A percentile compares a stretch with the other conserved stretches of the same genome.
Conservation (phyloP, 2,329 filamentous ascomycete genomes). For the Colletotrichum kahawae region DNA sequence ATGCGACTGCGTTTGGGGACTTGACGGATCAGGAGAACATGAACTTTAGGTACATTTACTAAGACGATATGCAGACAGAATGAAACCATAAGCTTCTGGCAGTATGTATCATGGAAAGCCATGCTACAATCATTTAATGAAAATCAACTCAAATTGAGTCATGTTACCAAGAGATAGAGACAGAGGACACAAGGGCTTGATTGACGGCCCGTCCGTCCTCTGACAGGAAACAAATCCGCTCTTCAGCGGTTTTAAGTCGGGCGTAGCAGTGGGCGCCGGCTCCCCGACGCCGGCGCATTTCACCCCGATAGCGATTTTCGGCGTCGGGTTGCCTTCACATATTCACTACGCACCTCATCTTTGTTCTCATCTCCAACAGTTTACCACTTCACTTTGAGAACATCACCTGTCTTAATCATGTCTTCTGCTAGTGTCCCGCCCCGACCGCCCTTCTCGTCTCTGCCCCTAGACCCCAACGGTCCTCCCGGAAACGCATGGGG, state of each 20-base stretch:
- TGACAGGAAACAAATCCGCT: background rate
- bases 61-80: background rate
- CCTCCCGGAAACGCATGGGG: conserved; percentile 62
- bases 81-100: no score
- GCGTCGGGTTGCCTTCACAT: background rate
- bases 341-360: background rate
- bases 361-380: background rate
- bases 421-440: background rate
- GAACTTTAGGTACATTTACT: background rate
- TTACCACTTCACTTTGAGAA: background rate
- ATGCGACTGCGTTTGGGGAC: background rate
- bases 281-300: background rate
- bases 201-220: accelerated
- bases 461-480: conserved; percentile 54
- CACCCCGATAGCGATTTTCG: background rate
- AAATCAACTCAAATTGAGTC: background rate
- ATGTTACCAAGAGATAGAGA: background rate
- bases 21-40: background rate
- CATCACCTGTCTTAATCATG: background rate
- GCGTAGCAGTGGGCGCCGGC: background rate
- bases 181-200: background rate
- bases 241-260: background rate
- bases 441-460: conserved; percentile 27
- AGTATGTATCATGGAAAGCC: no score
- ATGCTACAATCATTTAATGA: background rate